Base-by-base conservation (phyloP, 805 yeast species). In the Saccharomycopsis sp. region DNA sequence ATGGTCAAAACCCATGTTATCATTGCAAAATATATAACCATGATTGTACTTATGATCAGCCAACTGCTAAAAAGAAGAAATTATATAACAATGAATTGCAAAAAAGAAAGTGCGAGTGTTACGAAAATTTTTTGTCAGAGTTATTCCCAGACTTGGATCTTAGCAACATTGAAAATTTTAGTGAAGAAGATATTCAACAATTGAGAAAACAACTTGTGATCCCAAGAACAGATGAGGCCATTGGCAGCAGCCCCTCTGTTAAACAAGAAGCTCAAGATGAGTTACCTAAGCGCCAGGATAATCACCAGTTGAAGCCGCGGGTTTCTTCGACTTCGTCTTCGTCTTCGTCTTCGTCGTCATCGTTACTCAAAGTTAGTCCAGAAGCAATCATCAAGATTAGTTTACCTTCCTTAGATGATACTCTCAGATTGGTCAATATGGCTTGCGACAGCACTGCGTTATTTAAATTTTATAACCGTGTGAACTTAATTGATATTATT, bases 371-470 rank as follows among this genome's bases (percentile, higher is more conserved):
- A 31, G n/a, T 11, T 11, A 17, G 26, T 20, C n/a, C n/a, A n/a
- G n/a, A n/a, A n/a, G n/a, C n/a, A 20, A 37, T 38, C 9, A 71
- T 83, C 52, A 77, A 71, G 50, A 71, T 81, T 49, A 75, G 83
- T 6, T 63, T 88, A 29, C 96, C 96, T 0, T 76, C 89, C 1
- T 79, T 83, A 56, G 80, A 77, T 27, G 72, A 74, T 21, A 90
- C 95, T 0, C 60, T 85, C 29, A 76, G 75, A 52, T 68, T 87
- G 50, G 79, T 88, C 19, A 75, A 77, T 48, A 75, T 81, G 37
- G 82, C 89, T 1, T 88, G 95, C 94, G 77, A 79, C 50, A 78
- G 81, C 53, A 94, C 95, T 0, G 86, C 95, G 61, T 66, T 88
- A 42, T 85, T 87, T 59, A 68, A 95, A 45, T 87, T 88, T 59